phyloP scores from a whole-genome alignment of 73 alveolate genomes.

The Paramecium caudatum region DNA sequence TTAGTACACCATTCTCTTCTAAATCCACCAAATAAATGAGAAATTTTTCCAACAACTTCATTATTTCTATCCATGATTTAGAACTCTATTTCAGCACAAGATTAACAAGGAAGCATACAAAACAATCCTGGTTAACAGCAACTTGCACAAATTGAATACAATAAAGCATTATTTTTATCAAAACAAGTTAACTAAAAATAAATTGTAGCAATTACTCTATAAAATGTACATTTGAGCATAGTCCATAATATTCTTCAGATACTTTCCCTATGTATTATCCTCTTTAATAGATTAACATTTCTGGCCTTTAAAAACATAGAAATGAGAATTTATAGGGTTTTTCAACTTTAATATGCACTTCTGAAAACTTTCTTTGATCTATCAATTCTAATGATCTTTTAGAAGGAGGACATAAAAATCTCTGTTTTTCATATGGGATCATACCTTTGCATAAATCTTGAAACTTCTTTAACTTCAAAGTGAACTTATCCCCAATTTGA shows the following conservation, averaged over 20 bases:
- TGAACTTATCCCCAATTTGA: conserved; percentile 61
- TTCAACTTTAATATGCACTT: conserved; percentile 66
- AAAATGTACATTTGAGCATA: conserved; percentile 35
- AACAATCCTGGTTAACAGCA: conserved; percentile 55
- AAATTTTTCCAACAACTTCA: conserved; percentile 41
- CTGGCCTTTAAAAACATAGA: conserved; percentile 71
- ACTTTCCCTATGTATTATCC: conserved; percentile 65
- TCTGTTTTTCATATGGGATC: background rate
- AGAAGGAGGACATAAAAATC: conserved; percentile 68
- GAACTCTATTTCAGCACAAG: conserved; percentile 55
- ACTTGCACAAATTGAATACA: conserved; percentile 40
- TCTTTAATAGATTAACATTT: conserved; percentile 69
- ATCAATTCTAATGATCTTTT: conserved; percentile 25
- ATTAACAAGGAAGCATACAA: conserved; percentile 48
- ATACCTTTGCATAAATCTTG: conserved; percentile 41
- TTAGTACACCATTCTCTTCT: conserved; percentile 73
- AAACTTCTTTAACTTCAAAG: conserved; percentile 60
- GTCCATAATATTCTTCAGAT: conserved; percentile 11
- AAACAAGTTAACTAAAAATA: conserved; percentile 16
- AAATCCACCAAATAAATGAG: conserved; percentile 73
- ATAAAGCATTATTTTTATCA: conserved; percentile 59
- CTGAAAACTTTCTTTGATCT: conserved; percentile 57
- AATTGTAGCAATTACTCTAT: background rate
- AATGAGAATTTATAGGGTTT: conserved; percentile 67
- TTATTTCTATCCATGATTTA: conserved; percentile 43